Evolutionary conservation across 2,329 filamentous ascomycete species (phyloP).

Genomic region (Acephala macrosclerotiorum): DNA sequence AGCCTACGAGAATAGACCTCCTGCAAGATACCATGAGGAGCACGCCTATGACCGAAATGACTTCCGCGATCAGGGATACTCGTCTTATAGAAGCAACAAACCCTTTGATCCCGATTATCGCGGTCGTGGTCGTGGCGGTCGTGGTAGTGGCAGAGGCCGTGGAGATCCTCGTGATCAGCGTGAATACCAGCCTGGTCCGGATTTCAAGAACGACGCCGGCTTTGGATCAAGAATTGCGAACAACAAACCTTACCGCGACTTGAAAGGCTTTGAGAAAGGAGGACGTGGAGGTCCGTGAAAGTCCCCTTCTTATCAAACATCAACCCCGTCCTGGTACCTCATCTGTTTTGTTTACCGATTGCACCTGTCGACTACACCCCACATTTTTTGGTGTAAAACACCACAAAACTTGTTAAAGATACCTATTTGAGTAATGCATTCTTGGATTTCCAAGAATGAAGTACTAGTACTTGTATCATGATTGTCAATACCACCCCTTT

Average conservation of each 20-base stretch:
- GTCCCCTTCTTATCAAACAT: conserved; percentile 21
- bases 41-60: conserved; percentile 32
- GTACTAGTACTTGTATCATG: not conserved
- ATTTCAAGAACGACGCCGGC: conserved; percentile 26
- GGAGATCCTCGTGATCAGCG: conserved; percentile 24
- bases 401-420: not conserved
- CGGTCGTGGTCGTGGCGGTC: conserved; percentile 32
- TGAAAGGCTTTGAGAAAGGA: conserved; percentile 38
- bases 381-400: too few species aligned
- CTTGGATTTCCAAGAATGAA: conserved; percentile 6
- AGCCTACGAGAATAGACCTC: conserved; percentile 35
- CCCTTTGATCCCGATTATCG: conserved; percentile 42
- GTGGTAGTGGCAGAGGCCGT: conserved; percentile 33
- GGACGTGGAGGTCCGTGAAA: conserved; percentile 45
- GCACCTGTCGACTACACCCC: too few species aligned
- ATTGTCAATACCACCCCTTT: not conserved
- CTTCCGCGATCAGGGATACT: conserved; percentile 24
- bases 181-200: conserved; percentile 10
- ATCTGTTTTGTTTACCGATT: not conserved
- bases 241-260: conserved; percentile 38
- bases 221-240: conserved; percentile 37
- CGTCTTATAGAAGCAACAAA: conserved; percentile 35
- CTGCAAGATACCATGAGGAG: conserved; percentile 32
- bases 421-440: conserved; percentile 8
- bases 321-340: conserved; percentile 17